Conservation (phyloP, 2,329 filamentous ascomycete genomes). For the Elsinoe perseae region DNA sequence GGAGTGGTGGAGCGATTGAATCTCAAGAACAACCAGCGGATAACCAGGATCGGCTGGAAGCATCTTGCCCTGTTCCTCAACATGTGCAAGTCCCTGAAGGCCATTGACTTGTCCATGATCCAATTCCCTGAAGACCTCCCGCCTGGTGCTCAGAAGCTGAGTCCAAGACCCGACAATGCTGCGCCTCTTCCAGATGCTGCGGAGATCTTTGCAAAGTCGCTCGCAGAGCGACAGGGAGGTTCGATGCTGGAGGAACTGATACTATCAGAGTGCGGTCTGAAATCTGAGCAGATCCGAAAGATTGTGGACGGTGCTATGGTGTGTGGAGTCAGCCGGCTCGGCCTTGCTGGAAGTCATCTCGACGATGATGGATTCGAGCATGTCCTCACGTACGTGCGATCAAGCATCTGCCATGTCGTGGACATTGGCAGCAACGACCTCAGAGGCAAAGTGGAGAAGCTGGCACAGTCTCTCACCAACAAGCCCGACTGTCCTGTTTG, state of each 20-base stretch:
- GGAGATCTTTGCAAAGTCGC: constrained; percentile 62
- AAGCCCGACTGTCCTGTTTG: constrained; percentile 51
- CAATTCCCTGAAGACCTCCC: constrained; percentile 55
- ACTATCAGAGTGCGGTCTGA: constrained; percentile 70
- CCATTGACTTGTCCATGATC: constrained; percentile 78
- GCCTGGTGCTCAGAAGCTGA: constrained; percentile 21
- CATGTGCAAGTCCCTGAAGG: constrained; percentile 78
- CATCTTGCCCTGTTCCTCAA: constrained; percentile 84
- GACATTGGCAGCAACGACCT: constrained; percentile 82
- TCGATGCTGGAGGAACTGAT: constrained; percentile 72
- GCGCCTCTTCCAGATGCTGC: constrained; percentile 44
- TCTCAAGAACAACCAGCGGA: constrained; percentile 79
- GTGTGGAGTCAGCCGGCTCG: constrained; percentile 69
- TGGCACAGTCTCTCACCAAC: constrained; percentile 45
- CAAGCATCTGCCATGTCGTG: constrained; percentile 73
- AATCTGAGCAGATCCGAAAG: constrained; percentile 59
- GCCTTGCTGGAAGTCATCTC: constrained; percentile 74
- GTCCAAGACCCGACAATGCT: constrained; percentile 17
- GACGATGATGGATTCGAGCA: constrained; percentile 66
- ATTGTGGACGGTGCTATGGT: constrained; percentile 77
- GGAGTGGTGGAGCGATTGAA: constrained; percentile 81
- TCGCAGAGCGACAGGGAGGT: constrained; percentile 69
- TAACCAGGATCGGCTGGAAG: constrained; percentile 82
- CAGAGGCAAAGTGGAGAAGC: constrained; percentile 36
- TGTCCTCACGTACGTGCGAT: constrained; percentile 66